A percentile compares a stretch with the other conserved stretches of the same genome.
phyloP scores from a whole-genome alignment of 495 filamentous ascomycete genomes.

The Glutinoglossum americanum region DNA sequence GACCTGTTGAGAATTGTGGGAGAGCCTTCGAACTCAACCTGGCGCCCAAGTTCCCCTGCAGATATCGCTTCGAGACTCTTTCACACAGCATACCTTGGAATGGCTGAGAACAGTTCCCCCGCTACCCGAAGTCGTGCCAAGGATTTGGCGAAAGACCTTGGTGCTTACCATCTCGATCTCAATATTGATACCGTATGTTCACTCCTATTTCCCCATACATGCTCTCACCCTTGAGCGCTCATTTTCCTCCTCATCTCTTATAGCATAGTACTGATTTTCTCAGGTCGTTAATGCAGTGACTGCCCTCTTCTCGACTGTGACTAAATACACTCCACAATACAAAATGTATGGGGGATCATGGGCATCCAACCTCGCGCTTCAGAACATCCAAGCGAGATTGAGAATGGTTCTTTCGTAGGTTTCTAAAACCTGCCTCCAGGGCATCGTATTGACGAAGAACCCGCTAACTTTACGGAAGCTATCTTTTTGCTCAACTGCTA shows the following conservation, averaged over 20 bases:
- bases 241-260: too few species aligned
- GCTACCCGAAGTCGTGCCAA: constrained; percentile 56
- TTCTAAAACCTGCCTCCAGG: too few species aligned
- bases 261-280: too few species aligned
- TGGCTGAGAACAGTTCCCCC: constrained; percentile 38
- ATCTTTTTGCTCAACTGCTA: constrained; percentile 48
- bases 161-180: constrained; percentile 50
- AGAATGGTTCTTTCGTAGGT: constrained; percentile 50
- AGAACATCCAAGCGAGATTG: constrained; percentile 61
- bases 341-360: constrained; percentile 41
- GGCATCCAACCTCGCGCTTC: constrained; percentile 46
- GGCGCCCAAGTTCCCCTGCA: constrained; percentile 21
- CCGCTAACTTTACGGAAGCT: constrained; percentile 13
- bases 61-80: constrained; percentile 25
- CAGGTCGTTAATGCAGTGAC: constrained; percentile 24
- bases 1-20: constrained; percentile 43
- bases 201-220: too few species aligned
- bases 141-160: constrained; percentile 45
- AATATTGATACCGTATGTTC: constrained; percentile 43
- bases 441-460: too few species aligned
- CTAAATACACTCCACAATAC: constrained; percentile 39
- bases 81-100: constrained; percentile 69
- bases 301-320: constrained; percentile 30
- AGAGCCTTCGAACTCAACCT: constrained; percentile 26
- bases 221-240: too few species aligned